Percentiles rank a stretch among this genome's conserved stretches.
These are phyloP conservation scores for Penicillium argentinense DNA, from an alignment of 495 filamentous ascomycete species.

Conservation along the genomic window DNA sequence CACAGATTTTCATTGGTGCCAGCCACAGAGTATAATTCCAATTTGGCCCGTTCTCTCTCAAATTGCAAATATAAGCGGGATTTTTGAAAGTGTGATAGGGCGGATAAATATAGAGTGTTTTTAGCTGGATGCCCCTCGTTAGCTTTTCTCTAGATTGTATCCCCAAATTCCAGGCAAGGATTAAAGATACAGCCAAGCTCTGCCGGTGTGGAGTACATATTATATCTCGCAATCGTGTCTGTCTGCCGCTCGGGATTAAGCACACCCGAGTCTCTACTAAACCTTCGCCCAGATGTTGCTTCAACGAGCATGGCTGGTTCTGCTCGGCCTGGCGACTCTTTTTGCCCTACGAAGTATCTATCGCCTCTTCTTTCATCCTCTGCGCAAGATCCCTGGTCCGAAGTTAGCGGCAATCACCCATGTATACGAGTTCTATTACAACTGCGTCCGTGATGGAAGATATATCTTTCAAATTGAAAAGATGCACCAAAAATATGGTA, in stretches of 20 bases:
- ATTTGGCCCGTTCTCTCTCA: too few species aligned
- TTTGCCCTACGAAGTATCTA: background rate
- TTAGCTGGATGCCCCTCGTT: too few species aligned
- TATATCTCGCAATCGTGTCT: too few species aligned
- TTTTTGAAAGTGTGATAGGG: background rate
- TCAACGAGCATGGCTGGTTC: background rate
- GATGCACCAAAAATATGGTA: conserved; percentile 15
- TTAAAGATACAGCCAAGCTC: background rate
- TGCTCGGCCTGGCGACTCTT: background rate
- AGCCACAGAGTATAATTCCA: too few species aligned
- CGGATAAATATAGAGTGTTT: too few species aligned
- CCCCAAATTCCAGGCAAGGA: too few species aligned
- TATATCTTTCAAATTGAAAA: conserved; percentile 8
- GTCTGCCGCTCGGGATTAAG: too few species aligned
- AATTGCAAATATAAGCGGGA: too few species aligned
- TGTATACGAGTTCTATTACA: conserved; percentile 26
- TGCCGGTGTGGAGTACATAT: background rate
- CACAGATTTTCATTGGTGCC: too few species aligned
- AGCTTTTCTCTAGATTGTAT: background rate
- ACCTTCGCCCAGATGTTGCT: background rate
- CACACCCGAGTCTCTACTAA: too few species aligned
- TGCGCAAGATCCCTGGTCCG: conserved; percentile 24
- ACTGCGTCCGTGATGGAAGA: conserved; percentile 5
- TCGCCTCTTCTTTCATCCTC: background rate
- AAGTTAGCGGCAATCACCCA: conserved; percentile 26